phyloP scores from a whole-genome alignment of 495 filamentous ascomycete species.

The Usnea hakonensis region DNA sequence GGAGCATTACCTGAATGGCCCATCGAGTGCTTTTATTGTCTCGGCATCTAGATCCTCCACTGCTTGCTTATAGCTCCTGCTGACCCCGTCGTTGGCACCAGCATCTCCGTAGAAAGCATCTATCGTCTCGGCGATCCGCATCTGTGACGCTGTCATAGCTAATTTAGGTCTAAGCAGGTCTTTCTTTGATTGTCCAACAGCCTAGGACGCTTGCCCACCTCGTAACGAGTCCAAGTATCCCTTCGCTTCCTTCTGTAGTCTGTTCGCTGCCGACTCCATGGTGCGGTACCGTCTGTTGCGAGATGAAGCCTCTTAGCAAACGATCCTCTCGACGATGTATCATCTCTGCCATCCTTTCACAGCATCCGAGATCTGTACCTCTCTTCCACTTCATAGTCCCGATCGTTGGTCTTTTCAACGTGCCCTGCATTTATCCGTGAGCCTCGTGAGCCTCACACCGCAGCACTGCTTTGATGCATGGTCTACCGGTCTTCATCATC shows the following conservation, averaged over 20 bases:
- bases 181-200: neutral
- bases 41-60: conserved; percentile 96
- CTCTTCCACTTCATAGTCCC: conserved; percentile 97
- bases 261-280: conserved; percentile 86
- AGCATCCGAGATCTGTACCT: conserved; percentile 43
- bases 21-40: conserved; percentile 95
- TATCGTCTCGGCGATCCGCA: conserved; percentile 98
- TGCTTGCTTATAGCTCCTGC: conserved; percentile 92
- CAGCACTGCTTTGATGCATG: neutral
- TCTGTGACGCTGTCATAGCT: conserved; percentile 99
- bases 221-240: conserved; percentile 92
- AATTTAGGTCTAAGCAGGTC: conserved; percentile 10
- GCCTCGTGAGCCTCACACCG: neutral
- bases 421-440: conserved; percentile 53
- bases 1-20: conserved; percentile 70
- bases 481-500: conserved; percentile 93
- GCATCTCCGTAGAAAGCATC: conserved; percentile 98
- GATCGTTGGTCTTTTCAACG: conserved; percentile 95
- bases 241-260: conserved; percentile 94
- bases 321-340: neutral
- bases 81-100: conserved; percentile 88
- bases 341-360: neutral
- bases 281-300: conserved; percentile 73
- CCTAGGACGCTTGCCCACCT: conserved; percentile 42
- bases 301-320: conserved; percentile 17